These are phyloP conservation scores for Daldinia concentrica DNA, from an alignment of 495 filamentous ascomycete species.

Conservation along the genomic window DNA sequence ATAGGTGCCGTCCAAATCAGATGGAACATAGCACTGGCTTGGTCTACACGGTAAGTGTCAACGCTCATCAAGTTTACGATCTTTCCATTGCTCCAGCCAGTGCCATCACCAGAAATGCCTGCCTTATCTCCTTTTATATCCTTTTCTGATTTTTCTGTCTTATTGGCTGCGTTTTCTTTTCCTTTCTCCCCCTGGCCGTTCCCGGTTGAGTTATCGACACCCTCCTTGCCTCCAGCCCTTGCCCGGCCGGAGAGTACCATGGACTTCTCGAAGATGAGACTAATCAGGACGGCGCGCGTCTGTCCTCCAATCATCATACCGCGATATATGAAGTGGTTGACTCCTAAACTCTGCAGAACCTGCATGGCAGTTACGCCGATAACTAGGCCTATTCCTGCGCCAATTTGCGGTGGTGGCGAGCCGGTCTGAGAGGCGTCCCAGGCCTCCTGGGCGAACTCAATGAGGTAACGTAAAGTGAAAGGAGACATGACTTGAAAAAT, in stretches of 20 bases:
- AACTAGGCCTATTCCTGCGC: constrained; percentile 74
- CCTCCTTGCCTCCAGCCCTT: constrained; percentile 70
- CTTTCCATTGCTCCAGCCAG: constrained; percentile 89
- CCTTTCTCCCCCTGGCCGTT: constrained; percentile 44
- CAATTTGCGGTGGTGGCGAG: constrained; percentile 66
- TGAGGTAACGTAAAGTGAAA: constrained; percentile 77
- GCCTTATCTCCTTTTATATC: constrained; percentile 56
- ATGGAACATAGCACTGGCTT: constrained; percentile 87
- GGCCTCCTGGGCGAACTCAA: constrained; percentile 80
- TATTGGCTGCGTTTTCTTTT: constrained; percentile 48
- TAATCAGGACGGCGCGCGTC: constrained; percentile 75
- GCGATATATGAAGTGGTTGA: constrained; percentile 83
- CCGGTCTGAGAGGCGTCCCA: constrained; percentile 66
- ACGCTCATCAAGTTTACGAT: constrained; percentile 93
- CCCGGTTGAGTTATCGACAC: constrained; percentile 35
- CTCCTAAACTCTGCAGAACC: constrained; percentile 72
- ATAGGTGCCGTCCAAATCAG: constrained; percentile 88
- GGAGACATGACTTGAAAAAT: constrained; percentile 78
- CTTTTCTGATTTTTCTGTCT: constrained; percentile 45
- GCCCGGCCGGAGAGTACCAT: constrained; percentile 83
- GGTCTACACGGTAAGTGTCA: constrained; percentile 89
- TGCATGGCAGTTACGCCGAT: constrained; percentile 83
- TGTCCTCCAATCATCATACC: constrained; percentile 85
- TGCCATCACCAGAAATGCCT: constrained; percentile 69
- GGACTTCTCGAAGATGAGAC: constrained; percentile 80